Conservation (phyloP, 306 rosid genomes). For the Hylodesmum podocarpum region DNA sequence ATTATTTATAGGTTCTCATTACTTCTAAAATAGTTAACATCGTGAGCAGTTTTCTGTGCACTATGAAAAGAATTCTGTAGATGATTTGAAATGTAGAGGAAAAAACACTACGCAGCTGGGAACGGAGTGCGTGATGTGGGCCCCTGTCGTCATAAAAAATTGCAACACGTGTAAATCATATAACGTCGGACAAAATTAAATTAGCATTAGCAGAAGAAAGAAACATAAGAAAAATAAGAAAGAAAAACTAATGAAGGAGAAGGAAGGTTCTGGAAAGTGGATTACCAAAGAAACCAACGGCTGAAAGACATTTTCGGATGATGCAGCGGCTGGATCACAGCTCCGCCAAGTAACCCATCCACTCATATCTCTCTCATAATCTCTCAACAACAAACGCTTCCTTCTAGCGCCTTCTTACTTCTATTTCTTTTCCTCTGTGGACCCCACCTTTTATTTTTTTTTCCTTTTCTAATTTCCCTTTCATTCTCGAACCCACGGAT, state of each 20-base stretch:
- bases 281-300: conserved; percentile 9
- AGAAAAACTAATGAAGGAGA: not conserved
- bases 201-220: not conserved
- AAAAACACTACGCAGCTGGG: not conserved
- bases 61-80: not conserved
- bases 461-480: not conserved
- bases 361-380: conserved; percentile 8
- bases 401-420: conserved; percentile 54
- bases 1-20: not conserved
- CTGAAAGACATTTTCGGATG: conserved; percentile 5
- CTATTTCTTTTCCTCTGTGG: conserved; percentile 28
- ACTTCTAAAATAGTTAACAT: not conserved
- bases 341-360: conserved; percentile 15
- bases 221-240: not conserved
- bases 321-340: conserved; percentile 17
- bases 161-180: conserved; percentile 32
- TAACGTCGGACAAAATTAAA: conserved; percentile 15
- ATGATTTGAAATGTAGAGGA: not conserved
- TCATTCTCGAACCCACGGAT: conserved; percentile 62
- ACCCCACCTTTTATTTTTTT: conserved; percentile 40
- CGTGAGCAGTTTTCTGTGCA: not conserved
- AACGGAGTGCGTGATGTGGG: not conserved
- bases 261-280: conserved; percentile 67
- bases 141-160: not conserved
- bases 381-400: conserved; percentile 8